A percentile compares a stretch with the other conserved stretches of the same genome.
These are phyloP conservation scores for Suillus alpinus DNA, from an alignment of 768 basidiomycete species.

Conservation along the genomic window DNA sequence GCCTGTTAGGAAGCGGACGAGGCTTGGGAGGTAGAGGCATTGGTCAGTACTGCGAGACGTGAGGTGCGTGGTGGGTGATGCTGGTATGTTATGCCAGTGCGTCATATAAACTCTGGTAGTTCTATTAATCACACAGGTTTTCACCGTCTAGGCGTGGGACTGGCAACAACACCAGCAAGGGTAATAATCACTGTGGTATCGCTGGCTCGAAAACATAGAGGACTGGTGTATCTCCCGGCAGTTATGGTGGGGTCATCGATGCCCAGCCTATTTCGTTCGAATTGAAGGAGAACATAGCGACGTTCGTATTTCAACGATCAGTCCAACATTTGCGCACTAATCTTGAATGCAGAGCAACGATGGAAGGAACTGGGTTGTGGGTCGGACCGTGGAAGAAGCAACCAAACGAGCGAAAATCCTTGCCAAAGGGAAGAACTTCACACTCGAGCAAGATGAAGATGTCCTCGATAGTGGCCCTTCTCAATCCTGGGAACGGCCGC, in stretches of 20 bases:
- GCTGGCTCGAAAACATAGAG: conserved; percentile 93
- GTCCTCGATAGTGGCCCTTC: conserved; percentile 98
- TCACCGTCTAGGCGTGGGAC: no score
- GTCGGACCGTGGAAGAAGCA: conserved; percentile 74
- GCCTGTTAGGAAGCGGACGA: conserved; percentile 25
- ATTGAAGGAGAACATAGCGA: conserved; percentile 76
- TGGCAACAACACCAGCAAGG: no score
- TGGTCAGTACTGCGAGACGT: background rate
- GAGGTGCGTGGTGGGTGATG: background rate
- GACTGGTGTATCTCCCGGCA: conserved; percentile 99
- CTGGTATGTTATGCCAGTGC: no score
- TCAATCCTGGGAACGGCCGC: conserved; percentile 94
- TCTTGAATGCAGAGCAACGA: conserved; percentile 49
- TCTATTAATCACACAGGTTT: no score
- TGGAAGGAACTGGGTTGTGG: conserved; percentile 89
- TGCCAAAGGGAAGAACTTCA: conserved; percentile 66
- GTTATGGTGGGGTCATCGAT: conserved; percentile 98
- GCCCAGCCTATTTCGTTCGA: conserved; percentile 89
- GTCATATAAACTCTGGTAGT: no score
- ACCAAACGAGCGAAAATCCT: conserved; percentile 67
- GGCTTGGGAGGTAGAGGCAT: background rate
- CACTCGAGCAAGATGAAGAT: conserved; percentile 90
- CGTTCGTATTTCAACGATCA: conserved; percentile 35
- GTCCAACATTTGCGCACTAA: background rate
- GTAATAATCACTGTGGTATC: no score